Base-by-base conservation (phyloP, 2,329 filamentous ascomycete genomes). In the Septoria petroselini region DNA sequence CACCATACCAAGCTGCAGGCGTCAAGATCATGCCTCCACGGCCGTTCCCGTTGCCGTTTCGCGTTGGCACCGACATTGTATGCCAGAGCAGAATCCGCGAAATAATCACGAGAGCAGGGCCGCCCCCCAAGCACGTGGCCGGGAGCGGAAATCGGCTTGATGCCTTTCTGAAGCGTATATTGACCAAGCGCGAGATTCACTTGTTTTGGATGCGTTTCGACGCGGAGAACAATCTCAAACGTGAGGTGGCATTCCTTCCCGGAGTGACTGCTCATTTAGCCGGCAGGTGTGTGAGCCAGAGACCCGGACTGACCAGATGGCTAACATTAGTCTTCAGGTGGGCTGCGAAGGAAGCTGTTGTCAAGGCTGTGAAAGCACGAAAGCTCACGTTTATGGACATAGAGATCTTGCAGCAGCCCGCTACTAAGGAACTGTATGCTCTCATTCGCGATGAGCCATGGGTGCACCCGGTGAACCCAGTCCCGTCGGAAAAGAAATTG, bases 11-110 rank as follows among this genome's bases (percentile, higher is more conserved):
- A n/a, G n/a, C n/a, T n/a, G n/a, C n/a, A n/a, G n/a, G n/a, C 5
- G 23, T 27, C 23, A 27, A 27, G 5, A 35, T 8, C 21, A 75
- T 76, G 73, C 66, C 72, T 48, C 66, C 64, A 7, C 68, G 71
- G 33, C 71, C 73, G 0, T 88, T 91, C 60, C 83, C 84, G 1
- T 74, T 82, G n/a, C 74, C 82, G 1, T 64, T 91, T 11, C 76
- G 77, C 41, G 73, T 95, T 44, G 90, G 90, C 50, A 91, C 81
- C 40, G 90, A 95, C 65, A 85, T 95, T 49, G 87, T 68, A 76
- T 77, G 50, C 78, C 89, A 41, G 50, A 69, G 76, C 0, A 82
- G 89, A 48, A 81, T 95, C 52, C 71, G 74, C 53, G 66, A 68
- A 15, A 73, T 90, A 43, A 68, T 91, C 44, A 67, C 64, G 14